phyloP scores from a whole-genome alignment of 2,329 filamentous ascomycete genomes.

The Gyromitra esculenta region DNA sequence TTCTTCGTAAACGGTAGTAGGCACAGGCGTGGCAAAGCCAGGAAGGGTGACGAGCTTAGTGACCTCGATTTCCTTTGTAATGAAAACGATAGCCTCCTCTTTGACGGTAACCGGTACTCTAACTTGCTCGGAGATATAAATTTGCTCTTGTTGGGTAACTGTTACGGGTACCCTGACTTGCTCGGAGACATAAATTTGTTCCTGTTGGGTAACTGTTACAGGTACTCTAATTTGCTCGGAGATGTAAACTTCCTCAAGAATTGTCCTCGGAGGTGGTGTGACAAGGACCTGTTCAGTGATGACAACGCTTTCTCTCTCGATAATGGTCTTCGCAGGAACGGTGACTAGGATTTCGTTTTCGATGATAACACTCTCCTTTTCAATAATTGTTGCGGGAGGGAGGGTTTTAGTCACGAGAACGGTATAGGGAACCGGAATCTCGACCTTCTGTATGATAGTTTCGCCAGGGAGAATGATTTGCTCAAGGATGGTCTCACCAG shows the following conservation, averaged over 20 bases:
- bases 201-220: conserved; percentile 39
- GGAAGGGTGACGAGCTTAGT: conserved; percentile 35
- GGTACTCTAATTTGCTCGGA: conserved; percentile 48
- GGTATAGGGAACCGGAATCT: conserved; percentile 47
- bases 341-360: conserved; percentile 49
- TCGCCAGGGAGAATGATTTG: conserved; percentile 32
- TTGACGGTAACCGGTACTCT: conserved; percentile 24
- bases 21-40: conserved; percentile 26
- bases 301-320: conserved; percentile 33
- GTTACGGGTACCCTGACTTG: conserved; percentile 43
- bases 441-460: conserved; percentile 39
- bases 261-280: conserved; percentile 40
- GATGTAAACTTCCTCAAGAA: conserved; percentile 43
- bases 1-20: conserved; percentile 26
- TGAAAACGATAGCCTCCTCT: conserved; percentile 25
- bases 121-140: conserved; percentile 39
- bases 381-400: conserved; percentile 39
- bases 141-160: conserved; percentile 30
- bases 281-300: conserved; percentile 43
- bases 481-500: conserved; percentile 48
- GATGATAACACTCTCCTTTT: conserved; percentile 46
- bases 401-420: conserved; percentile 42
- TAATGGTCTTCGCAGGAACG: conserved; percentile 42
- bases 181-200: conserved; percentile 46
- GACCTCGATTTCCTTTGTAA: conserved; percentile 25